These are phyloP conservation scores for Vitis rotundifolia DNA, from an alignment of 164 flowering plant genomes.

Conservation along the genomic window DNA sequence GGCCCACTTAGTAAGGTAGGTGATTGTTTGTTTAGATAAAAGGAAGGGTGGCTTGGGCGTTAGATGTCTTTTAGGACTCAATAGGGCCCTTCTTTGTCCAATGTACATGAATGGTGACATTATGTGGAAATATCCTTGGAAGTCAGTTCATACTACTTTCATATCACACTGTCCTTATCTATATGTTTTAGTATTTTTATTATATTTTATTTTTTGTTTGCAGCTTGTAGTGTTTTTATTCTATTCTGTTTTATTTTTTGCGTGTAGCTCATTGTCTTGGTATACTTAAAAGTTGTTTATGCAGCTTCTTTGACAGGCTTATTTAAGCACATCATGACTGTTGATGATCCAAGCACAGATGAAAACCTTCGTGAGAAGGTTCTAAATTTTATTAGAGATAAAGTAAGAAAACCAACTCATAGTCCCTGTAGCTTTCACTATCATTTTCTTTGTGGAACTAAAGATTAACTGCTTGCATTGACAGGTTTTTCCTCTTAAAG, in stretches of 20 bases:
- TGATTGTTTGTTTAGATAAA: no score
- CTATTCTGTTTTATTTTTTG: no score
- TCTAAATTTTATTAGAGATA: slow-evolving; percentile 78
- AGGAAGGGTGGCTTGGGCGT: no score
- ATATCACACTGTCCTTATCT: no score
- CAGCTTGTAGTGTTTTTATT: not conserved
- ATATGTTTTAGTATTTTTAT: no score
- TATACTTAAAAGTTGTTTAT: slow-evolving; percentile 18
- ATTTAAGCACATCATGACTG: slow-evolving; percentile 71
- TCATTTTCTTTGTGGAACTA: slow-evolving; percentile 4
- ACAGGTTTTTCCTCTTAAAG: slow-evolving; percentile 89
- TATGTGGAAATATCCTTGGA: no score
- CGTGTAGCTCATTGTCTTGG: not conserved
- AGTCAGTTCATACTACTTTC: no score
- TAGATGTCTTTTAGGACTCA: no score
- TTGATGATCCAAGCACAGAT: slow-evolving; percentile 67
- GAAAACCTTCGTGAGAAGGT: slow-evolving; percentile 84
- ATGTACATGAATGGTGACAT: no score
- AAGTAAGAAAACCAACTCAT: slow-evolving; percentile 44
- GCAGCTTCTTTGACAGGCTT: slow-evolving; percentile 86
- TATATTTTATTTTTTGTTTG: no score
- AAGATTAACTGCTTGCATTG: slow-evolving; percentile 9
- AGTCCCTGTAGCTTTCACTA: not conserved
- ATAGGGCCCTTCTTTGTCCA: no score
- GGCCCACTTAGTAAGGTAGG: no score